These are phyloP conservation scores for Monilinia vaccinii-corymbosi DNA, from an alignment of 2,329 filamentous ascomycete genomes.

Conservation along the genomic window DNA sequence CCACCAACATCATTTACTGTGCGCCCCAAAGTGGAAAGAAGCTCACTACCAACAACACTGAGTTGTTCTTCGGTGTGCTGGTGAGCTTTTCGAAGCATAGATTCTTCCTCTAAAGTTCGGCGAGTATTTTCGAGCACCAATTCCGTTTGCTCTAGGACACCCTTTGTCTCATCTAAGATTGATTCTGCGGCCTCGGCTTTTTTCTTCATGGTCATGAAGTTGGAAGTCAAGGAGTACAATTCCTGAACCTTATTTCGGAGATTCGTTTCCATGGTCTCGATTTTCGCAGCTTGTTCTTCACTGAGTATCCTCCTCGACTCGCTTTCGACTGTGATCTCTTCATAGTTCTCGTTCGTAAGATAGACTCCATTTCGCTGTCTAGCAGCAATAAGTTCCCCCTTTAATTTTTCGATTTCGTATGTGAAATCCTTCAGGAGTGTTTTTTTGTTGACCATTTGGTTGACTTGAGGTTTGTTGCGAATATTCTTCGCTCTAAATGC, in stretches of 20 bases:
- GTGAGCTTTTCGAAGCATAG: constrained; percentile 70
- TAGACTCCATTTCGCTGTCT: constrained; percentile 93
- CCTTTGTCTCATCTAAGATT: constrained; percentile 69
- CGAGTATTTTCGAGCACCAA: constrained; percentile 70
- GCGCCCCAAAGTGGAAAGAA: constrained; percentile 68
- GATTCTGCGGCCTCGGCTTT: constrained; percentile 72
- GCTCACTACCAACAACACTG: constrained; percentile 59
- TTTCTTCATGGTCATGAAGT: constrained; percentile 80
- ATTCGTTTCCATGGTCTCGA: constrained; percentile 85
- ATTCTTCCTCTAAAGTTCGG: constrained; percentile 70
- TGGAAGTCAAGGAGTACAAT: constrained; percentile 75
- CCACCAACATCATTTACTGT: constrained; percentile 75
- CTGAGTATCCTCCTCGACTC: constrained; percentile 85
- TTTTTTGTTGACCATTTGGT: constrained; percentile 86
- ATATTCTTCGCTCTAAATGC: constrained; percentile 98
- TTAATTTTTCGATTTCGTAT: constrained; percentile 85
- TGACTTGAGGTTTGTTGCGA: constrained; percentile 92
- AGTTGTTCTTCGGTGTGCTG: constrained; percentile 75
- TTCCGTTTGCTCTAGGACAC: constrained; percentile 79
- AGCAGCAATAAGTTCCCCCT: constrained; percentile 86
- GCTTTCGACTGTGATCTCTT: constrained; percentile 84
- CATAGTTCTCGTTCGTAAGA: constrained; percentile 77
- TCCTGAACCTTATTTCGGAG: constrained; percentile 91
- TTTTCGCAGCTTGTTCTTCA: constrained; percentile 86
- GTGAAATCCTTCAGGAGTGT: constrained; percentile 86